Base-by-base conservation (phyloP, 768 basidiomycete genomes). In the Rhizopogon roseolus region DNA sequence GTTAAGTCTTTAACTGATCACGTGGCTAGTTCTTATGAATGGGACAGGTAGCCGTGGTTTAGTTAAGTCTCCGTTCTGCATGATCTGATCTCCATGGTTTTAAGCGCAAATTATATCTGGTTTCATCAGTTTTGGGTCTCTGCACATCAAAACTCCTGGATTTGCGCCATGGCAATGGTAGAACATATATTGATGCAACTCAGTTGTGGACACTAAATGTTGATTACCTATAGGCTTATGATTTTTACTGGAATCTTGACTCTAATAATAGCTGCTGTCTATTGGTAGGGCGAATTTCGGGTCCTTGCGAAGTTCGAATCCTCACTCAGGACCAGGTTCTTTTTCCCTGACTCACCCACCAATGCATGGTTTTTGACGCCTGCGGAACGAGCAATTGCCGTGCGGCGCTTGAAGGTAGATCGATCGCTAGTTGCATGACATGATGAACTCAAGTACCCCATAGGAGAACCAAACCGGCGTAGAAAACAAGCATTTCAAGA, bases 401-500 rank as follows among this genome's bases (percentile, higher is more conserved):
- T 90, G 22, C 76, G 72, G 48, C 79, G 88, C 7, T 78, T 90
- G 54, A 84, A 84, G 73, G 84, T 82, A 22, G 3, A 42, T 19
- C 11, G 17, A 37, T n/a, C 19, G 17, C 19, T n/a, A 2, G 41
- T 11, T 36, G 36, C 38, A 48, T 9, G 42, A 6, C 5, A 27
- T 9, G n/a, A 14, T 16, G 34, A 40, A 43, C 29, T 56, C 6
- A 58, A 11, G 38, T 16, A 16, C 14, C 5, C 17, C 19, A 6
- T 57, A 84, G 81, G 78, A 73, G 66, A 89, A 90, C 57, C 87
- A 91, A 79, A 86, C 86, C 0, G 90, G 89, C 29, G 79, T 90
- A 9, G 89, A 90, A 68, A 90, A 88, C 63, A 92, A 91, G 60
- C 77, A 76, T 50, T 91, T 88, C 71, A 91, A 91, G 71, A 81